phyloP scores from a whole-genome alignment of 2,329 filamentous ascomycete species.

The Cyanodermella asteris region DNA sequence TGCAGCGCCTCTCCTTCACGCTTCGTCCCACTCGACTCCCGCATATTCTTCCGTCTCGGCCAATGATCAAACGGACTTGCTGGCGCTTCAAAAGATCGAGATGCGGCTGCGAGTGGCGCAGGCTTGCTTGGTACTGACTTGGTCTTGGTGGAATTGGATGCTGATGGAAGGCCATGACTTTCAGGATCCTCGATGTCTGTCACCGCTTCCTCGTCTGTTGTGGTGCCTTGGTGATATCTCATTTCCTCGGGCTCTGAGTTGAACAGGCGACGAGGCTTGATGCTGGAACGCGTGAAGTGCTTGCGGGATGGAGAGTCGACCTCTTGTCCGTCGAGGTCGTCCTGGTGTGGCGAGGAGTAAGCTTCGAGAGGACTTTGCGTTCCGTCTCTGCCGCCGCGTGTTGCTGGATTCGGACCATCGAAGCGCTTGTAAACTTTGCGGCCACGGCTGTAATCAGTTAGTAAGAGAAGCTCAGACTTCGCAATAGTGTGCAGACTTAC shows the following conservation, averaged over 20 bases:
- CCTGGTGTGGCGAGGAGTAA: constrained; percentile 8
- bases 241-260: constrained; percentile 21
- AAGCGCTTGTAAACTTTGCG: constrained; percentile 38
- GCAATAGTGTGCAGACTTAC: constrained; percentile 22
- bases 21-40: no score
- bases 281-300: constrained; percentile 32
- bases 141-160: constrained; percentile 10
- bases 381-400: no score
- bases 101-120: no score
- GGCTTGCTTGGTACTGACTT: no score
- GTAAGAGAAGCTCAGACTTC: constrained; percentile 10
- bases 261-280: constrained; percentile 40
- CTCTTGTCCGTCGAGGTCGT: background rate
- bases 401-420: no score
- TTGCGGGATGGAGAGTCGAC: constrained; percentile 13
- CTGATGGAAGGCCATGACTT: constrained; percentile 9
- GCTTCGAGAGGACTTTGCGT: constrained; percentile 4
- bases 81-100: no score
- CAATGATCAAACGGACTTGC: constrained; percentile 20
- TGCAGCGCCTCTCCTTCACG: no score
- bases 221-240: constrained; percentile 16
- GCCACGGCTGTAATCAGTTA: constrained; percentile 27
- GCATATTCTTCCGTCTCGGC: constrained; percentile 19
- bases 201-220: constrained; percentile 28
- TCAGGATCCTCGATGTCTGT: constrained; percentile 25